These are phyloP conservation scores for Trichoderma sp. DNA, from an alignment of 2,329 filamentous ascomycete species.

Conservation along the genomic window DNA sequence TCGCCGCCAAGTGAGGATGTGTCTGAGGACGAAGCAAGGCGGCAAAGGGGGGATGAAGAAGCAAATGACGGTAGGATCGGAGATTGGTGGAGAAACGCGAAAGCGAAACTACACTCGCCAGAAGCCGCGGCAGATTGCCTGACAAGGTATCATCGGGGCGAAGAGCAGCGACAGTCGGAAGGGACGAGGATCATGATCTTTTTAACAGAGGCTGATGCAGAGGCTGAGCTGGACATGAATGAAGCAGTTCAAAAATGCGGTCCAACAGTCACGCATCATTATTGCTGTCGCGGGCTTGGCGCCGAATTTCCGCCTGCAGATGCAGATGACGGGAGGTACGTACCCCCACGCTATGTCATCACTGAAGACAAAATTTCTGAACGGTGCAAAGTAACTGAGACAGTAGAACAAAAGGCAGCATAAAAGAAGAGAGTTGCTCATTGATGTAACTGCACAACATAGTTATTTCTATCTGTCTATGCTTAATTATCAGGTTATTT, in stretches of 20 bases:
- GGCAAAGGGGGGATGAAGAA: background rate
- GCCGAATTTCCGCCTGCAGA: slow-evolving; percentile 4
- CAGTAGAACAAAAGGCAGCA: background rate
- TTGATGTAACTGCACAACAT: background rate
- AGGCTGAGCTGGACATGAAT: background rate
- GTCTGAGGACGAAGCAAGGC: slow-evolving; percentile 24
- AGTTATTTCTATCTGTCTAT: background rate
- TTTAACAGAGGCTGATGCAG: background rate
- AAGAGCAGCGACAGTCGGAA: background rate
- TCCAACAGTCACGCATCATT: slow-evolving; percentile 10
- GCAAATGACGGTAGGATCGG: slow-evolving; percentile 15
- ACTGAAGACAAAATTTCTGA: background rate
- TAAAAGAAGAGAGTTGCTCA: background rate
- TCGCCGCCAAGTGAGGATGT: slow-evolving; percentile 25
- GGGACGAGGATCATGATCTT: slow-evolving; percentile 1
- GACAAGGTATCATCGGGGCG: slow-evolving; percentile 21
- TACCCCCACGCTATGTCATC: slow-evolving; percentile 18
- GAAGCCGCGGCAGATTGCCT: slow-evolving; percentile 5
- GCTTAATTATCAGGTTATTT: background rate
- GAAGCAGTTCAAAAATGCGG: background rate
- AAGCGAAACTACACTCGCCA: slow-evolving; percentile 14
- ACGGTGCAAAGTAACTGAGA: background rate
- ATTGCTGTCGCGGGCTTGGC: background rate
- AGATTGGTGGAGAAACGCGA: slow-evolving; percentile 17
- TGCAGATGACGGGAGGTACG: slow-evolving; percentile 14